These are phyloP conservation scores for Suillus americanus DNA, from an alignment of 768 basidiomycete genomes.

Conservation along the genomic window DNA sequence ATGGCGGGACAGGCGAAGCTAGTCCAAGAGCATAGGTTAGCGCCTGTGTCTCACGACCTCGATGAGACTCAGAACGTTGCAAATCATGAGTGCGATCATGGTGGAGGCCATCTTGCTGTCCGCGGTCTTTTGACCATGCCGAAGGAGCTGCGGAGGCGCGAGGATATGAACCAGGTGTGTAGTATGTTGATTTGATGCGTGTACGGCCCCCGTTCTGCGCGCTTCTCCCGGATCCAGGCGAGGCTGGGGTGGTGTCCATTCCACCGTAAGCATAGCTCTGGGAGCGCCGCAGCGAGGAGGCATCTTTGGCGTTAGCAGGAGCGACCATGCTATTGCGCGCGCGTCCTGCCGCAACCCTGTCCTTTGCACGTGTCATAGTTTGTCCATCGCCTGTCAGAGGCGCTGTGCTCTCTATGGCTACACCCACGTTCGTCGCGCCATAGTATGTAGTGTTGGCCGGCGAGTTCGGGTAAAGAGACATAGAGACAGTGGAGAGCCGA, in stretches of 20 bases:
- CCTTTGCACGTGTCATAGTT: slow-evolving; percentile 34
- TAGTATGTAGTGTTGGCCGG: slow-evolving; percentile 33
- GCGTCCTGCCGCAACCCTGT: slow-evolving; percentile 24
- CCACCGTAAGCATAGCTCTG: slow-evolving; percentile 53
- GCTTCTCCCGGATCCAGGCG: slow-evolving; percentile 19
- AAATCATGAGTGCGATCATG: slow-evolving; percentile 21
- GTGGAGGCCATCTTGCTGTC: slow-evolving; percentile 32
- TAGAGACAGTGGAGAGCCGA: slow-evolving; percentile 41
- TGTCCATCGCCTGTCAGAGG: slow-evolving; percentile 43
- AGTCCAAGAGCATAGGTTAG: slow-evolving; percentile 40
- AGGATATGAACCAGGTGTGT: slow-evolving; percentile 52
- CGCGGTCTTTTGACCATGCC: slow-evolving; percentile 30
- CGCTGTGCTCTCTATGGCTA: slow-evolving; percentile 36
- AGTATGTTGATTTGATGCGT: slow-evolving; percentile 70
- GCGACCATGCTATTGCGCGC: slow-evolving; percentile 25
- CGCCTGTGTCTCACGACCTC: slow-evolving; percentile 40
- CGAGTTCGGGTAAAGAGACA: slow-evolving; percentile 48
- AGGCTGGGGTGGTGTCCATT: slow-evolving; percentile 47
- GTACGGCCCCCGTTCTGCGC: slow-evolving; percentile 52
- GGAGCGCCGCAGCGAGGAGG: slow-evolving; percentile 25
- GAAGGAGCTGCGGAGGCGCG: slow-evolving; percentile 50
- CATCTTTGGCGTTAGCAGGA: slow-evolving; percentile 18
- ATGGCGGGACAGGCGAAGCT: slow-evolving; percentile 38
- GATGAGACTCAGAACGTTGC: slow-evolving; percentile 43
- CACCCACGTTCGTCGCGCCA: slow-evolving; percentile 28